Evolutionary conservation across 208 protist genomes (phyloP).

Genomic region (Wallacemonas sp.): DNA sequence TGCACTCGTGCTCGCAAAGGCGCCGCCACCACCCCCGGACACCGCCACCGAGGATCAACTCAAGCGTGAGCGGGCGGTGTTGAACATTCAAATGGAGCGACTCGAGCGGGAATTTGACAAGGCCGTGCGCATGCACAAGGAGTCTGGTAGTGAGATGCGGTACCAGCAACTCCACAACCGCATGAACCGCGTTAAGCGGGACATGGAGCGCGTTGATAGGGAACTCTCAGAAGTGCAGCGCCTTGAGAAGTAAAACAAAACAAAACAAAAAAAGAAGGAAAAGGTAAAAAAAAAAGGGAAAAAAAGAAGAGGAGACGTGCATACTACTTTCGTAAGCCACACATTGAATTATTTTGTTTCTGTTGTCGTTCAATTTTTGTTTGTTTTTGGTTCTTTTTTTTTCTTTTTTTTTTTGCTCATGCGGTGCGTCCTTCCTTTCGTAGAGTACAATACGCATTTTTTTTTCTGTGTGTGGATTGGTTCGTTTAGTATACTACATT

Average conservation of each 20-base stretch:
- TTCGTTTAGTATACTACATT: not conserved
- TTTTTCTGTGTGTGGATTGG: not conserved
- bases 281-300: constrained; percentile 1
- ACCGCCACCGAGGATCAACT: constrained; percentile 46
- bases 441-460: too few species aligned
- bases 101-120: constrained; percentile 46
- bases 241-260: constrained; percentile 16
- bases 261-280: not conserved
- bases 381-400: not conserved
- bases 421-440: not conserved
- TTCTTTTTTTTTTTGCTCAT: not conserved
- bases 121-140: constrained; percentile 18
- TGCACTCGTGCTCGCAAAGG: constrained; percentile 14
- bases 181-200: constrained; percentile 42
- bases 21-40: constrained; percentile 11
- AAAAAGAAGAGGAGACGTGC: not conserved
- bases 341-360: not conserved
- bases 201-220: constrained; percentile 41
- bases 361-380: not conserved
- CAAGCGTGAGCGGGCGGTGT: constrained; percentile 24
- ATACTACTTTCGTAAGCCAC: not conserved
- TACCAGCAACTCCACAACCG: constrained; percentile 47
- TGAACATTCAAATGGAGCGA: constrained; percentile 46
- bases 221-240: constrained; percentile 38
- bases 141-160: constrained; percentile 41